Evolutionary conservation across 2,329 filamentous ascomycete species (phyloP), one percentile per base, ranked within the genome.

Genomic region (Penicillium sp.): DNA sequence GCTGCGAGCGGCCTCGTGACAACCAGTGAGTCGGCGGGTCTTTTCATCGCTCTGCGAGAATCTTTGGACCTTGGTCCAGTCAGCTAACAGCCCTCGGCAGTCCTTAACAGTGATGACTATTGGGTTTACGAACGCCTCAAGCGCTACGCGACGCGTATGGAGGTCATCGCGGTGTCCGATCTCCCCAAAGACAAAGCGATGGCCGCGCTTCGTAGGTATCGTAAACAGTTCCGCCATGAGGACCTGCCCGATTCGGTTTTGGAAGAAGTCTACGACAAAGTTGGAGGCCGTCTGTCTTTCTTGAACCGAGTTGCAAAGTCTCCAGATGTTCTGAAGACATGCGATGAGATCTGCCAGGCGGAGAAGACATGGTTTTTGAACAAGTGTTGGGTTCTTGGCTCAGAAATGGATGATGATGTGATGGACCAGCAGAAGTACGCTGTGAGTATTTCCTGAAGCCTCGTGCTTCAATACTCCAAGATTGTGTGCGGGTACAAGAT

Each of bases 351-450:
- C 55, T 85, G 80, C 60, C 73, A 80, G 33, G 79, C 77, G 35
- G 86, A 90, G 63, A 87, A 86, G 65, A 84, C 82, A 0, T 90
- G 86, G 86, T 84, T 90, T 58, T 69, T 90, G 18, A 90, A 88
- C 68, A 83, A 86, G 63, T 89, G 85, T 65, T 86, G 85, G 74
- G 86, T 90, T 46, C 75, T 90, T 1, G 86, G 86, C 13, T 75
- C 72, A 51, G 83, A 84, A 54, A 90, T 86, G 85, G 93, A 97
- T 59, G 93, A 97, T 69, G 93, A 98, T 65, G 93, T 96, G 58
- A 97, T 97, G 85, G 89, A 96, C 63, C 88, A 96, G 68, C 90
- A 97, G 66, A 96, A 97, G 68, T 96, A 89, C 76, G 88, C 90
- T 39, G 86, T 89, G 75, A 71, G 84, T 80, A 29, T 35, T 13